These are phyloP conservation scores for Fusarium xylarioides DNA, from an alignment of 2,329 filamentous ascomycete species.

Conservation along the genomic window DNA sequence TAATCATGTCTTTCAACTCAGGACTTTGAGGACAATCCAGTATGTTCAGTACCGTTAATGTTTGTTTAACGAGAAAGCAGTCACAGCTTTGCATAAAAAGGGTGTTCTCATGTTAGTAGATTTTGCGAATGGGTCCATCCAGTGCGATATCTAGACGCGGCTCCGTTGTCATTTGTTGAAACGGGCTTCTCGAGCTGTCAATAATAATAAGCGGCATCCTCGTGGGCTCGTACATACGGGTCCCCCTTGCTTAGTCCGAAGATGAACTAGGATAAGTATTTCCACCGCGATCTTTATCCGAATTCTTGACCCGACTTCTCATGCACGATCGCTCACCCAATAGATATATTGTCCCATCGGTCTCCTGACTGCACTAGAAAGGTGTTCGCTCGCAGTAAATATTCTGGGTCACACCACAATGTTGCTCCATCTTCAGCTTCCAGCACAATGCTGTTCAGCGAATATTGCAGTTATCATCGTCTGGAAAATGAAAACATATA, in stretches of 20 bases:
- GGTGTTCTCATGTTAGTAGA: slow-evolving; percentile 5
- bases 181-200: slow-evolving; percentile 27
- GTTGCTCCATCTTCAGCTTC: not conserved
- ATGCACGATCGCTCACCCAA: not conserved
- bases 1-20: not conserved
- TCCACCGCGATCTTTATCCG: slow-evolving; percentile 1
- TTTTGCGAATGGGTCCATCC: not conserved
- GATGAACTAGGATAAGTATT: slow-evolving; percentile 19
- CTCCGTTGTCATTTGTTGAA: slow-evolving; percentile 15
- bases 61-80: not conserved
- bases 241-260: slow-evolving; percentile 10
- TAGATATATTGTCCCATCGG: not conserved
- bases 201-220: slow-evolving; percentile 15
- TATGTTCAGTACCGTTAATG: not conserved
- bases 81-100: not conserved
- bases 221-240: slow-evolving; percentile 5
- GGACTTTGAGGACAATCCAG: not conserved
- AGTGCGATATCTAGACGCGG: slow-evolving; percentile 2
- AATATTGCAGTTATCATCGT: not conserved
- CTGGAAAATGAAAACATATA: not conserved
- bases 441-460: not conserved
- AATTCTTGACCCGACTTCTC: not conserved
- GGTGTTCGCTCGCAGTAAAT: not conserved
- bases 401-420: not conserved
- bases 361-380: not conserved